phyloP scores from a whole-genome alignment of 495 filamentous ascomycete genomes.

The Daldinia childiae region DNA sequence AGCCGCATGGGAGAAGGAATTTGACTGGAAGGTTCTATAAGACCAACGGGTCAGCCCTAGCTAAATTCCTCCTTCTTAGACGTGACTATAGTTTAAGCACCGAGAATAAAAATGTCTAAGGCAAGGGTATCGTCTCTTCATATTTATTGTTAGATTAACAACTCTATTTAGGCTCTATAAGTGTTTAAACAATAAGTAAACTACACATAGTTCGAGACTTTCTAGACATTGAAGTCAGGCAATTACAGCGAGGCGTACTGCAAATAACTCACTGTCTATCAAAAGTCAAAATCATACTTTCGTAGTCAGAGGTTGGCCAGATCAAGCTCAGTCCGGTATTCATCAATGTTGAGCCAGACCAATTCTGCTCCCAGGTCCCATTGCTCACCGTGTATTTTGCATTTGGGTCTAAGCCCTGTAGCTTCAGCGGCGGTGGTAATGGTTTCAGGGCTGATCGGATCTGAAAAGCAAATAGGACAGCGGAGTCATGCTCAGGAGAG shows the following conservation, averaged over 20 bases:
- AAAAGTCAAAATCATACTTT: conserved; percentile 56
- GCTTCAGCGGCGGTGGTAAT: conserved; percentile 52
- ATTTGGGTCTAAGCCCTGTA: conserved; percentile 57
- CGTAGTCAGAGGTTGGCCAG: conserved; percentile 52
- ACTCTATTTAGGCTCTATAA: not conserved
- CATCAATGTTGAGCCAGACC: conserved; percentile 60
- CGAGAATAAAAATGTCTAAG: not conserved
- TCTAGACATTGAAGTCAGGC: not conserved
- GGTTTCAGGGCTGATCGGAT: conserved; percentile 56
- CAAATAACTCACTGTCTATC: conserved; percentile 45
- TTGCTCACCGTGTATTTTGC: conserved; percentile 58
- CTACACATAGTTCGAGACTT: not conserved
- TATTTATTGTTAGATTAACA: not conserved
- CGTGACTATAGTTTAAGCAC: not conserved
- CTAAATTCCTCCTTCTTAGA: not conserved
- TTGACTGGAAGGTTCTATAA: conserved; percentile 57
- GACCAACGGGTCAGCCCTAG: not conserved
- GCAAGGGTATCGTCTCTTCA: not conserved
- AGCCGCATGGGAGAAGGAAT: conserved; percentile 61
- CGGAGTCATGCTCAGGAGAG: conserved; percentile 52
- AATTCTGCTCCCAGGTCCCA: conserved; percentile 52
- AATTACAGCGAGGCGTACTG: not conserved
- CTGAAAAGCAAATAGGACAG: conserved; percentile 63
- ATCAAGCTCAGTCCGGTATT: conserved; percentile 56
- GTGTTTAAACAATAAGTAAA: not conserved